Evolutionary conservation across 345 rosid genomes (phyloP).

Genomic region (Psidium guajava): DNA sequence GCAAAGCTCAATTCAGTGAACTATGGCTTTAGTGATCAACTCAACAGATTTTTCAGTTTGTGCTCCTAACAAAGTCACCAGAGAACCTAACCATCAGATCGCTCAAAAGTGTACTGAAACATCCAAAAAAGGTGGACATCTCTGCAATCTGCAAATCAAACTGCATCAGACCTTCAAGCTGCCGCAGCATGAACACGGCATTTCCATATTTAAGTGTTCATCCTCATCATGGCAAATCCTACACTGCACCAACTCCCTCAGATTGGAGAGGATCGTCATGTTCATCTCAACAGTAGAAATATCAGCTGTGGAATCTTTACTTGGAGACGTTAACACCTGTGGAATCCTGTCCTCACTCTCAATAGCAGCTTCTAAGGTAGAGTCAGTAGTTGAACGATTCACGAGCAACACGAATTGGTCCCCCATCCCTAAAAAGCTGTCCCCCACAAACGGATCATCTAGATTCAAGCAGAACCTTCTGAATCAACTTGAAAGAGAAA

Average conservation of each 20-base stretch:
- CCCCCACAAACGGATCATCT: background rate
- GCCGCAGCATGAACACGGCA: conserved; percentile 77
- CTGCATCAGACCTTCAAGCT: conserved; percentile 61
- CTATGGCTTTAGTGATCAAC: background rate
- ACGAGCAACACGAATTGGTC: conserved; percentile 63
- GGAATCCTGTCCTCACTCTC: conserved; percentile 9
- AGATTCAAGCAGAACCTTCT: background rate
- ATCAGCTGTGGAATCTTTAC: conserved; percentile 8
- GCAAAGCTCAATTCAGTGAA: background rate
- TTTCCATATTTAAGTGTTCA: conserved; percentile 59
- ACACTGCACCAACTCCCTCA: conserved; percentile 41
- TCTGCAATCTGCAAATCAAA: background rate
- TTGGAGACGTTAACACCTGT: conserved; percentile 2
- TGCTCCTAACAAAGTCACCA: background rate
- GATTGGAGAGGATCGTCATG: conserved; percentile 15
- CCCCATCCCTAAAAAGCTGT: conserved; percentile 34
- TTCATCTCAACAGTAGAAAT: conserved; percentile 20
- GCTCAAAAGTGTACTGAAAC: background rate
- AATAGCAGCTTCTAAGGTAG: conserved; percentile 32
- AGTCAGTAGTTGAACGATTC: conserved; percentile 40
- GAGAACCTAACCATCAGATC: background rate
- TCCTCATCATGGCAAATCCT: conserved; percentile 94
- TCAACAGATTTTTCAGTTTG: background rate
- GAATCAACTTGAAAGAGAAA: background rate
- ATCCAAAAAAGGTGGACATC: background rate